phyloP scores from a whole-genome alignment of 495 filamentous ascomycete species.

The Lindgomyces ingoldianus region DNA sequence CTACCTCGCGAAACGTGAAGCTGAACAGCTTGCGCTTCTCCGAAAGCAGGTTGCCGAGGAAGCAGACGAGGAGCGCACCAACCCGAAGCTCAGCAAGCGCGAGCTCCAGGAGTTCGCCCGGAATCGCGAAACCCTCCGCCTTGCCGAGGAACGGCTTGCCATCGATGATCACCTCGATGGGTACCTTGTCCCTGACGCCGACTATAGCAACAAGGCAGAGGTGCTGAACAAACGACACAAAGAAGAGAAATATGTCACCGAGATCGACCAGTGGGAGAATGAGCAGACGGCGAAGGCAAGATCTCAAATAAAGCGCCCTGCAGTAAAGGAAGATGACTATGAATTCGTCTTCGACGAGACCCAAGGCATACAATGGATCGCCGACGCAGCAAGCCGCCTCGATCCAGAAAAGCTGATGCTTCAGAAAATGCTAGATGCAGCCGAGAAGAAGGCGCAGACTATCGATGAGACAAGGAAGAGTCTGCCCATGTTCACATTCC shows the following conservation, averaged over 20 bases:
- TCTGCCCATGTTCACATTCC: conserved; percentile 84
- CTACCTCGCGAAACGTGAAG: conserved; percentile 89
- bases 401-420: conserved; percentile 69
- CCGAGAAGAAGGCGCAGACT: conserved; percentile 77
- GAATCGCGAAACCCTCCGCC: conserved; percentile 80
- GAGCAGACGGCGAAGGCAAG: conserved; percentile 90
- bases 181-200: conserved; percentile 82
- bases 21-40: conserved; percentile 78
- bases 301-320: conserved; percentile 73
- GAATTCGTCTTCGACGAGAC: conserved; percentile 92
- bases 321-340: conserved; percentile 85
- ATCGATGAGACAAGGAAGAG: conserved; percentile 93
- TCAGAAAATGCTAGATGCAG: conserved; percentile 77
- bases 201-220: conserved; percentile 90
- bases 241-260: conserved; percentile 86
- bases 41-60: conserved; percentile 93
- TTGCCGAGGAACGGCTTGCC: conserved; percentile 83
- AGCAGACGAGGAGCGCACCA: conserved; percentile 74
- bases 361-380: conserved; percentile 82
- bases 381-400: conserved; percentile 59
- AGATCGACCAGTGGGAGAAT: conserved; percentile 93
- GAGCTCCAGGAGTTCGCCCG: conserved; percentile 91
- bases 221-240: conserved; percentile 92
- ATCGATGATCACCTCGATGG: conserved; percentile 94
- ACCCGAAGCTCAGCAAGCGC: conserved; percentile 68